Evolutionary conservation across 1,139 yeast species (phyloP), one percentile per base, ranked within the genome.

Genomic region (Kurtzmaniella natalensis): DNA sequence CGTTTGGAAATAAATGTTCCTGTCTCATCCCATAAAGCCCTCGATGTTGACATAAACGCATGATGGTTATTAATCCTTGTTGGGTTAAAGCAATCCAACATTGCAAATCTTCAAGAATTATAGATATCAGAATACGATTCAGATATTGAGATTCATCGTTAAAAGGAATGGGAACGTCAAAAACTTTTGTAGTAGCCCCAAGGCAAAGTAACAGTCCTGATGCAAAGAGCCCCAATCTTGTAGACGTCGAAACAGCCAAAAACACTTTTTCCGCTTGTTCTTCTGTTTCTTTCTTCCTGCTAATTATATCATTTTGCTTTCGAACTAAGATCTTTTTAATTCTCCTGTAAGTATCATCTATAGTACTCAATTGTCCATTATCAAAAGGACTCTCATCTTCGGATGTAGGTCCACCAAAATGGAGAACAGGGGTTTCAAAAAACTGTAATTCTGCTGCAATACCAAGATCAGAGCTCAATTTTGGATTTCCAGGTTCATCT

Each of bases 21-120:
- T 78, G 84, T 28, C 88, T 57, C 67, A 81, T 61, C 2, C 78
- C 76, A 43, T 59, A 68, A 0, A 80, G 50, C 0, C 86, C 86
- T 19, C 79, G 53, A 47, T 68, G 68, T 32, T 66, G 62, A 18
- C 83, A 78, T 27, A 81, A 49, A 26, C 89, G 53, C 55, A 79
- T 68, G 0, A 81, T 54, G 1, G 80, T 55, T 5, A 78, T 68
- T n/a, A 70, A 51, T 0, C 88, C 87, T 33, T 70, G 70, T 41
- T 80, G 87, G 0, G 81, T 61, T 0, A 70, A 80, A 0, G 70
- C 75, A 4, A 79, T 55, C 15, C 72, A 59, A 25, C 79, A 72
- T 39, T 71, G 70, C 4, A 81, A 50, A 38, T 74, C 75, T 0
- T 81, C 81, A 2, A 81, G 66, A 4, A 76, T 44, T 17, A 58